Percentiles rank a stretch among this genome's conserved stretches.
Conservation (phyloP, 208 protist genomes). For the Spironucleus salmonicida region DNA sequence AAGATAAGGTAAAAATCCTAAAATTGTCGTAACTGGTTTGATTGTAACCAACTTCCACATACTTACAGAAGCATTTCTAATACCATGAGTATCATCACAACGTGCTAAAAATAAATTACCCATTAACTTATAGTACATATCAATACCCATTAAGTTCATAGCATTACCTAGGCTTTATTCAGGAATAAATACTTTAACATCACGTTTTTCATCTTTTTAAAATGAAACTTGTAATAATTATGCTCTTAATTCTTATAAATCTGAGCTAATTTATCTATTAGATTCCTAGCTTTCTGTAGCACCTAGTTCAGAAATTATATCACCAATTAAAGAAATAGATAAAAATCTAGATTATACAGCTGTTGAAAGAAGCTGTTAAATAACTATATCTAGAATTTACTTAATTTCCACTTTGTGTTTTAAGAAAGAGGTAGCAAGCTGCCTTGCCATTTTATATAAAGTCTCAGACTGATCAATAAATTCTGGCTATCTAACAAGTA, state of each 20-base stretch:
- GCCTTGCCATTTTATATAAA: not conserved
- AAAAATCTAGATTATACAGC: not conserved
- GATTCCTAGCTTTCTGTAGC: not conserved
- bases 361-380: not conserved
- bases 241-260: not conserved
- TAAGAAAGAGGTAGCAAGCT: not conserved
- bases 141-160: not conserved
- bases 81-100: not conserved
- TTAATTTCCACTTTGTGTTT: not conserved
- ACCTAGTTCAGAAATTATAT: not conserved
- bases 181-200: not conserved
- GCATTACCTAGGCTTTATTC: not conserved
- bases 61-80: not conserved
- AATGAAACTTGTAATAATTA: not conserved
- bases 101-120: not conserved
- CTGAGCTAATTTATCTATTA: not conserved
- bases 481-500: not conserved
- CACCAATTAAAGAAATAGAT: not conserved
- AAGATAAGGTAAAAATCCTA: not conserved
- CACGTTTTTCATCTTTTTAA: not conserved
- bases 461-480: not conserved
- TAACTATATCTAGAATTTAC: not conserved
- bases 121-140: not conserved
- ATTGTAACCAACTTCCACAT: not conserved
- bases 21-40: not conserved